Evolutionary conservation across 2,329 filamentous ascomycete species (phyloP).

Genomic region (Ceratocystis alfenasii): DNA sequence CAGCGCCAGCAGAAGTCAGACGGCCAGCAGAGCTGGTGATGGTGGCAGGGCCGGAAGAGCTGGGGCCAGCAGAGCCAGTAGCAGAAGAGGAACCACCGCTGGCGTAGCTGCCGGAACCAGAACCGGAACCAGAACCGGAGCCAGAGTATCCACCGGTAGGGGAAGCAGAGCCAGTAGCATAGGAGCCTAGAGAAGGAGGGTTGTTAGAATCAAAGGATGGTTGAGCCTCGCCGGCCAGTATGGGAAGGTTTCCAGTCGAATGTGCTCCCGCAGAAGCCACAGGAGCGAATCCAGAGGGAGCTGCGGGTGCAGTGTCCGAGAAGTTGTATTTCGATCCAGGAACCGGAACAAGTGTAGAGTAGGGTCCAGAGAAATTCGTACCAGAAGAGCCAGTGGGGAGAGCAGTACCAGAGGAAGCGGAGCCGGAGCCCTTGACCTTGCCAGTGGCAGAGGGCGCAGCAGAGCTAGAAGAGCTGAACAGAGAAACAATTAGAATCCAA

Average conservation of each 20-base stretch:
- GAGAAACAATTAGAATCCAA: slow-evolving; percentile 12
- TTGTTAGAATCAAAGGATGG: slow-evolving; percentile 1
- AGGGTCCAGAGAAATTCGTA: slow-evolving; percentile 7
- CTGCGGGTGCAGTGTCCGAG: slow-evolving; percentile 6
- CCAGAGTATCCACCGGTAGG: slow-evolving; percentile 8
- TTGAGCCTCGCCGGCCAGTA: slow-evolving; percentile 19
- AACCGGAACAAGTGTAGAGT: not conserved
- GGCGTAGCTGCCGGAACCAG: not conserved
- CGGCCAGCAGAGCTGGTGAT: slow-evolving; percentile 19
- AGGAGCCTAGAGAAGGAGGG: slow-evolving; percentile 15
- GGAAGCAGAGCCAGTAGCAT: slow-evolving; percentile 14
- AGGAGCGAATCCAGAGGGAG: not conserved
- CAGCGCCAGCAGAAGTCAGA: slow-evolving; percentile 17
- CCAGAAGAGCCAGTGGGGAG: slow-evolving; percentile 16
- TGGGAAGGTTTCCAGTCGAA: not conserved
- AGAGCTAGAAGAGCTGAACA: slow-evolving; percentile 13
- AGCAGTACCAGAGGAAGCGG: slow-evolving; percentile 11
- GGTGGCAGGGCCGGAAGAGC: slow-evolving; percentile 4
- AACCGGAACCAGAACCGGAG: not conserved
- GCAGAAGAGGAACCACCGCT: not conserved
- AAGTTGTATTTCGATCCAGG: not conserved
- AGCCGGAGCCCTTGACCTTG: not conserved
- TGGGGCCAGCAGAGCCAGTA: slow-evolving; percentile 6
- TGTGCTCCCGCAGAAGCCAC: not conserved
- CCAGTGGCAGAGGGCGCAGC: slow-evolving; percentile 2